Conservation (phyloP, 2,329 filamentous ascomycete genomes). For the Samsoniella hepiali region DNA sequence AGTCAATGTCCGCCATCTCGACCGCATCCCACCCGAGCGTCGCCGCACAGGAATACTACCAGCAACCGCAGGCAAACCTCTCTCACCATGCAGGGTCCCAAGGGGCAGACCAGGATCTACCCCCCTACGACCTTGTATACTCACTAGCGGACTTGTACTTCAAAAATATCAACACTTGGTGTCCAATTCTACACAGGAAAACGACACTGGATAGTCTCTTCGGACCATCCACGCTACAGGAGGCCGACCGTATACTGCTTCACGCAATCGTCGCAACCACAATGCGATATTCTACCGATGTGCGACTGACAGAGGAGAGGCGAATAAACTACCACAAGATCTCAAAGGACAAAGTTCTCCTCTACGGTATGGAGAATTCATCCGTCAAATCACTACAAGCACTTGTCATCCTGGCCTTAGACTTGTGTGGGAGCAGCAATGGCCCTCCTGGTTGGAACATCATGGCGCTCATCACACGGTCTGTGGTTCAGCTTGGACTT, state of each 20-base stretch:
- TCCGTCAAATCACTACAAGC: slow-evolving; percentile 86
- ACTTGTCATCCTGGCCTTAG: slow-evolving; percentile 79
- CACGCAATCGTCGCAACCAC: slow-evolving; percentile 89
- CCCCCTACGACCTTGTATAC: slow-evolving; percentile 72
- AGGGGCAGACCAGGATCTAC: slow-evolving; percentile 59
- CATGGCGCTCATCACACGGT: slow-evolving; percentile 81
- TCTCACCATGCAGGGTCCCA: slow-evolving; percentile 15
- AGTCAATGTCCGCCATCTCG: slow-evolving; percentile 40
- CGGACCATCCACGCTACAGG: slow-evolving; percentile 69
- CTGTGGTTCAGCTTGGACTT: slow-evolving; percentile 82
- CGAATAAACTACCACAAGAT: slow-evolving; percentile 72
- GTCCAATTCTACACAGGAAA: slow-evolving; percentile 83
- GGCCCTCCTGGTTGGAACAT: slow-evolving; percentile 91
- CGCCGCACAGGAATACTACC: slow-evolving; percentile 50
- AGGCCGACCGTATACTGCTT: slow-evolving; percentile 76
- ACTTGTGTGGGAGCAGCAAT: slow-evolving; percentile 82
- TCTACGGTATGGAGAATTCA: slow-evolving; percentile 86
- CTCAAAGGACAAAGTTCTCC: slow-evolving; percentile 80
- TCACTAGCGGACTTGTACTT: slow-evolving; percentile 73
- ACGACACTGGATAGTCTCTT: slow-evolving; percentile 80
- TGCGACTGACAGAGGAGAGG: slow-evolving; percentile 68
- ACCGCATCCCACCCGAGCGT: slow-evolving; percentile 37
- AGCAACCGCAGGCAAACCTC: slow-evolving; percentile 17
- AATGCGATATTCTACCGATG: slow-evolving; percentile 76
- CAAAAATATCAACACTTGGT: slow-evolving; percentile 79